These are phyloP conservation scores for Triticum timopheevii DNA, from an alignment of 176 grass and related monocot genomes.

Conservation along the genomic window DNA sequence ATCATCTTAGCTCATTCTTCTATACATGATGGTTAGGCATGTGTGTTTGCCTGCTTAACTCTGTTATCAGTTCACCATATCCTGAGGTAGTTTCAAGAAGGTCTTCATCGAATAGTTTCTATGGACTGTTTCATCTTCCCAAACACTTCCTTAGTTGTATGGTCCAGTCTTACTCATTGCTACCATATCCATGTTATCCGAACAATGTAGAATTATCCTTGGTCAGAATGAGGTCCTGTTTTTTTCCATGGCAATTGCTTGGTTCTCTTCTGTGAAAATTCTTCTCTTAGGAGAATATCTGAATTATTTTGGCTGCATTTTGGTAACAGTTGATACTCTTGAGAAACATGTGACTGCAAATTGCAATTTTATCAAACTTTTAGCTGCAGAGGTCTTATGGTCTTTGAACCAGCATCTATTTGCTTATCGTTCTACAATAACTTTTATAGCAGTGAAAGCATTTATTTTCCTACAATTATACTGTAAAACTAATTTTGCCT, in stretches of 20 bases:
- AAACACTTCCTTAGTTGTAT: background rate
- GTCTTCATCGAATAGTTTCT: background rate
- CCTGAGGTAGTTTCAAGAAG: background rate
- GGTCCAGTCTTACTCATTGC: background rate
- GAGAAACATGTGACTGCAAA: background rate
- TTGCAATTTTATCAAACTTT: background rate
- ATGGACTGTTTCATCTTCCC: conserved; percentile 17
- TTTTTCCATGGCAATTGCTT: background rate
- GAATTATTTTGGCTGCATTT: background rate
- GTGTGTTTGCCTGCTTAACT: conserved; percentile 11
- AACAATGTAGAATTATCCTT: conserved; percentile 21
- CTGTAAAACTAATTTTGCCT: background rate
- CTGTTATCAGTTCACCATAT: conserved; percentile 13
- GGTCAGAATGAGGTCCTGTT: background rate
- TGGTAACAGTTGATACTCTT: background rate
- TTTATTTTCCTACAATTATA: background rate
- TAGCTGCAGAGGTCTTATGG: background rate
- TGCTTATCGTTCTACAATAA: conserved; percentile 11
- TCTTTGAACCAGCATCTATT: conserved; percentile 5
- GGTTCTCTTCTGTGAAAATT: background rate
- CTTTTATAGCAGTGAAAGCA: background rate
- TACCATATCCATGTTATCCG: conserved; percentile 20
- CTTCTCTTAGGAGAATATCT: conserved; percentile 6
- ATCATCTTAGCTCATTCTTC: background rate
- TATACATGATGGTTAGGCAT: background rate